A percentile compares a stretch with the other conserved stretches of the same genome.
phyloP scores from a whole-genome alignment of 768 basidiomycete species.

The Kwoniella newhampshirensis region DNA sequence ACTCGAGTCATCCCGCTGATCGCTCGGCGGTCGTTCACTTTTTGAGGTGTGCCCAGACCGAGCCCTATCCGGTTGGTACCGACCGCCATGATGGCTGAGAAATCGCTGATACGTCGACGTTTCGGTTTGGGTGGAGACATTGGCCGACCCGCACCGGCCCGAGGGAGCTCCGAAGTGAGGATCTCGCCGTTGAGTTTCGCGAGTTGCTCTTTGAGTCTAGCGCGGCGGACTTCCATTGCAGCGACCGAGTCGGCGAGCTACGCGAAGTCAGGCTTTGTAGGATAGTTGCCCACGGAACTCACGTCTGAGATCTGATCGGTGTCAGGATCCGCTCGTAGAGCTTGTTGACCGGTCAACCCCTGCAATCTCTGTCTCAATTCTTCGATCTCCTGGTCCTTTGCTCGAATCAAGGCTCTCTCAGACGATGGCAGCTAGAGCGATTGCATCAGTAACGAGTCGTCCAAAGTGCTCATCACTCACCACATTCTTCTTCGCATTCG shows the following conservation, averaged over 20 bases:
- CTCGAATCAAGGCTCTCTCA: constrained; percentile 49
- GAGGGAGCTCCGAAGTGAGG: constrained; percentile 40
- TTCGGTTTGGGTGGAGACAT: constrained; percentile 28
- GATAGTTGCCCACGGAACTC: background rate
- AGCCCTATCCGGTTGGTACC: constrained; percentile 23
- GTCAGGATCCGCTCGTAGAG: background rate
- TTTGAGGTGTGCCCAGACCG: constrained; percentile 31
- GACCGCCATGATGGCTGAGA: constrained; percentile 14
- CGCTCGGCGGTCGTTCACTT: constrained; percentile 33
- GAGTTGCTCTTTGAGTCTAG: constrained; percentile 38
- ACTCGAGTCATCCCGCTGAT: constrained; percentile 43
- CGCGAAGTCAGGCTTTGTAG: background rate
- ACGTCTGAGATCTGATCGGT: constrained; percentile 12
- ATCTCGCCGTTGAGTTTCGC: constrained; percentile 49
- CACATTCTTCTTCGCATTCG: constrained; percentile 51
- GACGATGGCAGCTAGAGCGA: constrained; percentile 38
- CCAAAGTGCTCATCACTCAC: constrained; percentile 26
- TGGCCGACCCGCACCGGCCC: constrained; percentile 26
- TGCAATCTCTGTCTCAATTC: constrained; percentile 42
- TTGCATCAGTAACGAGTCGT: background rate
- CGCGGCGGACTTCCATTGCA: constrained; percentile 47
- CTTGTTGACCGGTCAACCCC: constrained; percentile 14
- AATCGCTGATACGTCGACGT: constrained; percentile 52
- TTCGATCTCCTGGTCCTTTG: constrained; percentile 53
- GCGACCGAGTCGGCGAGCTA: constrained; percentile 48